These are phyloP conservation scores for Cladosporium austrohemisphaericum DNA, from an alignment of 2,329 filamentous ascomycete genomes.

Conservation along the genomic window DNA sequence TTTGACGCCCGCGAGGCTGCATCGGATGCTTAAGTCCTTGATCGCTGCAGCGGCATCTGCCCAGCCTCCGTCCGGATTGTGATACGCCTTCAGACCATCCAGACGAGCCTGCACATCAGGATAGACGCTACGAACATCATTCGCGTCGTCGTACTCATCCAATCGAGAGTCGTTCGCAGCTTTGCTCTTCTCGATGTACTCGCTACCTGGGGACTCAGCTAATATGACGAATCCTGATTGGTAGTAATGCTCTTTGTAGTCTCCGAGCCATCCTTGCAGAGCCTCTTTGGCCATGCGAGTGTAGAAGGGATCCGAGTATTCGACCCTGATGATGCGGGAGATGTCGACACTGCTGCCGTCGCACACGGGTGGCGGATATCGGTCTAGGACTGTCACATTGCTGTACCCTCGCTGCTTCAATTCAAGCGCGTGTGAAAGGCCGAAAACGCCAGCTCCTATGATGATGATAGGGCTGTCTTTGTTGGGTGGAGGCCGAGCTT, in stretches of 20 bases:
- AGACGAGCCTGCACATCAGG: not conserved
- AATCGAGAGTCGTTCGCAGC: not conserved
- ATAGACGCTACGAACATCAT: not conserved
- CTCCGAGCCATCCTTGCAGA: conserved; percentile 33
- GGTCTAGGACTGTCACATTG: conserved; percentile 33
- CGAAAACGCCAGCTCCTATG: conserved; percentile 43
- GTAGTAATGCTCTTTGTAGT: conserved; percentile 23
- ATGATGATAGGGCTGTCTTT: conserved; percentile 33
- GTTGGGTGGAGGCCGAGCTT: no score
- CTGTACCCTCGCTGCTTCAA: conserved; percentile 24
- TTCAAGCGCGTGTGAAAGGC: conserved; percentile 38
- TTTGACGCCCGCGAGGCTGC: conserved; percentile 21
- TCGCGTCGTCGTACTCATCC: not conserved
- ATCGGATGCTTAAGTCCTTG: not conserved
- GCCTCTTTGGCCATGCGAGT: conserved; percentile 25
- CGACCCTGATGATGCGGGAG: conserved; percentile 27
- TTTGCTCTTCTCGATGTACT: conserved; percentile 1
- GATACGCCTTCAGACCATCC: conserved; percentile 3
- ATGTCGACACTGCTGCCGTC: conserved; percentile 24
- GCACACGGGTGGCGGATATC: conserved; percentile 22
- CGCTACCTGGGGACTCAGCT: conserved; percentile 4
- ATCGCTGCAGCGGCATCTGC: not conserved
- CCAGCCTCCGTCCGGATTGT: not conserved
- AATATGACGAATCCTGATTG: conserved; percentile 7
- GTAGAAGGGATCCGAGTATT: conserved; percentile 24